Percentiles rank a stretch among this genome's conserved stretches.
Evolutionary conservation across 2,329 filamentous ascomycete genomes (phyloP).

Genomic region (Pseudogymnoascus sp.): DNA sequence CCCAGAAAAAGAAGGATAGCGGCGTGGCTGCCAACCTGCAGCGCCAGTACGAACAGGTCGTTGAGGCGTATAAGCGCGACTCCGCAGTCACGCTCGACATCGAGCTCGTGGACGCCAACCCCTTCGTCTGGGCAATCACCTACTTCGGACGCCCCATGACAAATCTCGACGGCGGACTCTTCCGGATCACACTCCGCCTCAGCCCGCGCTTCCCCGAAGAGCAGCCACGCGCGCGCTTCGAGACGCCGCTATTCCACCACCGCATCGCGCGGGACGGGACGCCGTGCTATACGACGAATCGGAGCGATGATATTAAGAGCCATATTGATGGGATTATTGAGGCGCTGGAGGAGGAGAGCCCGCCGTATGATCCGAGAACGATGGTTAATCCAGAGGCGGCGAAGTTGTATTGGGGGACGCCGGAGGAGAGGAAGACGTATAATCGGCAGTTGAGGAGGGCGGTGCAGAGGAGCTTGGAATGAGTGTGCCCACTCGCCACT

Average conservation of each 20-base stretch:
- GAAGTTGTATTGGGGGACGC: slow-evolving; percentile 75
- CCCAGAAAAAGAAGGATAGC: slow-evolving; percentile 54
- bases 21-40: slow-evolving; percentile 75
- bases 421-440: slow-evolving; percentile 75
- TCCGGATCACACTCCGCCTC: slow-evolving; percentile 70
- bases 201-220: slow-evolving; percentile 82
- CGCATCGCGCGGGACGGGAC: slow-evolving; percentile 73
- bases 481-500: not conserved
- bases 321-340: slow-evolving; percentile 80
- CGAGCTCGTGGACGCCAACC: slow-evolving; percentile 69
- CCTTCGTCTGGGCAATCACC: slow-evolving; percentile 80
- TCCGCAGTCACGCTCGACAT: slow-evolving; percentile 67
- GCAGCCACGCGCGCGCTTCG: slow-evolving; percentile 74
- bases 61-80: slow-evolving; percentile 63
- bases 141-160: slow-evolving; percentile 92
- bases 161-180: slow-evolving; percentile 84
- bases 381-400: slow-evolving; percentile 80
- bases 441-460: slow-evolving; percentile 71
- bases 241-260: slow-evolving; percentile 80
- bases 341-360: slow-evolving; percentile 77
- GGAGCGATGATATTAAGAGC: slow-evolving; percentile 66
- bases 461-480: slow-evolving; percentile 62
- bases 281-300: slow-evolving; percentile 70
- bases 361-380: slow-evolving; percentile 83
- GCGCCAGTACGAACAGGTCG: slow-evolving; percentile 76